These are phyloP conservation scores for Solanum commersonii DNA, from an alignment of 257 asterid genomes.

Conservation along the genomic window DNA sequence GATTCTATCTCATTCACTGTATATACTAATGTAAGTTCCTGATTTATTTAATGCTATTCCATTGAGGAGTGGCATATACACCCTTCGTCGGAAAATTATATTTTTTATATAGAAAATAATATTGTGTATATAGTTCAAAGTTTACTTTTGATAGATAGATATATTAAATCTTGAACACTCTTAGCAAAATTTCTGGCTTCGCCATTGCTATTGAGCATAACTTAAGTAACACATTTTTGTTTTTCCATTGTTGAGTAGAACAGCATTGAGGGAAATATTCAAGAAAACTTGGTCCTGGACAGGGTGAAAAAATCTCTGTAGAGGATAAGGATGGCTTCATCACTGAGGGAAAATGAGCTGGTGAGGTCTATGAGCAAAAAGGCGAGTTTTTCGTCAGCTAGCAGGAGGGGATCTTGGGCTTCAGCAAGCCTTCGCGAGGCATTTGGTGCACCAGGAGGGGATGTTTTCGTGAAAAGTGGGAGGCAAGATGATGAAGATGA, in stretches of 20 bases:
- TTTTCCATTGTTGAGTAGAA: neutral
- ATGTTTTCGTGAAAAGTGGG: conserved; percentile 52
- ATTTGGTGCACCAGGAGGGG: conserved; percentile 47
- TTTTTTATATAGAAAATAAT: neutral
- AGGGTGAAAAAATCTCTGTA: conserved; percentile 7
- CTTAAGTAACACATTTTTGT: neutral
- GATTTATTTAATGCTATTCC: neutral
- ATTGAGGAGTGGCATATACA: neutral
- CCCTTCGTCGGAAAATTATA: neutral
- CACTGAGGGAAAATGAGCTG: conserved; percentile 46
- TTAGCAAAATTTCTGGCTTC: neutral
- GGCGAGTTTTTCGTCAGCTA: conserved; percentile 46
- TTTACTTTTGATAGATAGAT: neutral
- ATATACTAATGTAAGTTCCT: neutral
- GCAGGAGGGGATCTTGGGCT: conserved; percentile 48
- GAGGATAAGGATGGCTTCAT: conserved; percentile 31
- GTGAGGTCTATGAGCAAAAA: conserved; percentile 48
- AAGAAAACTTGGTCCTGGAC: neutral
- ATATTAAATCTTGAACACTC: neutral
- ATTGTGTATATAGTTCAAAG: neutral
- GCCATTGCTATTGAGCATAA: neutral
- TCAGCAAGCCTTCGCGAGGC: conserved; percentile 62
- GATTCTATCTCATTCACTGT: neutral
- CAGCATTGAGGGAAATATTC: neutral
- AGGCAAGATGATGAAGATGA: conserved; percentile 62